Conservation (phyloP, 2,329 filamentous ascomycete species). For the Stagonosporopsis chrysanthemi region DNA sequence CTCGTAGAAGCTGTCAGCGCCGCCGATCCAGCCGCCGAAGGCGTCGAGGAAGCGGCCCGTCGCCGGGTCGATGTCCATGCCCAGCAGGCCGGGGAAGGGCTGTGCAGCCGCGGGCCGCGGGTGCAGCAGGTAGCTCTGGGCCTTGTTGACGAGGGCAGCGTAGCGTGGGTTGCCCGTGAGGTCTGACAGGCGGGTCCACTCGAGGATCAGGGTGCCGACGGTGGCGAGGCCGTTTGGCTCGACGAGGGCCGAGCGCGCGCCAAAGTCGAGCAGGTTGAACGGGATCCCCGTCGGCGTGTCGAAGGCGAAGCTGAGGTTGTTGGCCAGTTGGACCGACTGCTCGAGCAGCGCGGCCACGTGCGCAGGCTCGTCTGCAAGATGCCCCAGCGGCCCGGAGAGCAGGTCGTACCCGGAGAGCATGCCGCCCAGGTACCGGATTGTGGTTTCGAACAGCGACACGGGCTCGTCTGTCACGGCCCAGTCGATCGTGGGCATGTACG, state of each 20-base stretch:
- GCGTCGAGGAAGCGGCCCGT: slow-evolving; percentile 73
- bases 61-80: slow-evolving; percentile 68
- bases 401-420: slow-evolving; percentile 80
- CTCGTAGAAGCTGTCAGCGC: slow-evolving; percentile 84
- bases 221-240: slow-evolving; percentile 76
- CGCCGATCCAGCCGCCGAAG: slow-evolving; percentile 77
- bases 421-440: slow-evolving; percentile 85
- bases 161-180: slow-evolving; percentile 74
- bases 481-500: slow-evolving; percentile 74
- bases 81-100: slow-evolving; percentile 80
- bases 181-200: slow-evolving; percentile 84
- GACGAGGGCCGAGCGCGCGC: slow-evolving; percentile 57
- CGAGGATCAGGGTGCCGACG: slow-evolving; percentile 78
- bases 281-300: slow-evolving; percentile 78
- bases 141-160: slow-evolving; percentile 69
- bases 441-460: slow-evolving; percentile 88
- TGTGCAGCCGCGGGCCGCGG: slow-evolving; percentile 69
- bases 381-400: slow-evolving; percentile 69
- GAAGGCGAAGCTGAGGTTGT: slow-evolving; percentile 79
- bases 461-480: slow-evolving; percentile 65
- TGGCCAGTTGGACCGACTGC: slow-evolving; percentile 73
- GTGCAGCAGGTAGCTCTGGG: slow-evolving; percentile 72
- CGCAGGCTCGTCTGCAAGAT: slow-evolving; percentile 56
- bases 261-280: slow-evolving; percentile 71
- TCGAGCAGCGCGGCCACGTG: slow-evolving; percentile 67